Evolutionary conservation across 1,284 basidiomycete species (phyloP).

Genomic region (Sphaerobolus stellatus): DNA sequence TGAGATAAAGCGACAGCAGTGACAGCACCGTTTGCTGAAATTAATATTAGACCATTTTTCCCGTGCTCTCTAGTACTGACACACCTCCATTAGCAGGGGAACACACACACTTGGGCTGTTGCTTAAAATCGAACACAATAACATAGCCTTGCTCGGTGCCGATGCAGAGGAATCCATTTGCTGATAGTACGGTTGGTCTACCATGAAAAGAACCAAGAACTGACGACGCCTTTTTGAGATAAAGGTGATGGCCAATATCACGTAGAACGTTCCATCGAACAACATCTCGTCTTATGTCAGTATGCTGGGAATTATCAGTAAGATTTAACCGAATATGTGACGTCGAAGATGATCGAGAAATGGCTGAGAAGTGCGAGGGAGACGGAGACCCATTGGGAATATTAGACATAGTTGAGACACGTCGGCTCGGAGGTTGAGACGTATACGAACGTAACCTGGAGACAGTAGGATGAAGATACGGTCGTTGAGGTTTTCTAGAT

Average conservation of each 20-base stretch:
- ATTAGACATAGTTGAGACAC: slow-evolving; percentile 48
- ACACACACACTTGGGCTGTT: slow-evolving; percentile 78
- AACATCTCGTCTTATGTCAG: slow-evolving; percentile 50
- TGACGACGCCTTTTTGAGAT: slow-evolving; percentile 58
- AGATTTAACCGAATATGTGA: slow-evolving; percentile 47
- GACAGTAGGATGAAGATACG: slow-evolving; percentile 73
- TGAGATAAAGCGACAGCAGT: slow-evolving; percentile 89
- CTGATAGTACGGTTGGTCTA: slow-evolving; percentile 77
- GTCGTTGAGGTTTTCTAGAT: slow-evolving; percentile 40
- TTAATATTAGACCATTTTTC: slow-evolving; percentile 35
- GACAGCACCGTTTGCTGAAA: slow-evolving; percentile 70
- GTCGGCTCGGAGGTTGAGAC: slow-evolving; percentile 48
- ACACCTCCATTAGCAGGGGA: slow-evolving; percentile 66
- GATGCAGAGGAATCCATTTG: slow-evolving; percentile 87
- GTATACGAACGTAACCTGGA: slow-evolving; percentile 78
- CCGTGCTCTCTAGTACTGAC: slow-evolving; percentile 6
- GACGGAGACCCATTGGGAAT: slow-evolving; percentile 49
- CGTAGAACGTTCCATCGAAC: slow-evolving; percentile 81
- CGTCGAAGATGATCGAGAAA: slow-evolving; percentile 66
- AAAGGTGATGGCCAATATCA: slow-evolving; percentile 55
- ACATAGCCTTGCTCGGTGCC: slow-evolving; percentile 81
- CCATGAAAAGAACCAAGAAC: slow-evolving; percentile 61
- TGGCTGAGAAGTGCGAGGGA: slow-evolving; percentile 66
- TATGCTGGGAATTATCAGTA: slow-evolving; percentile 24
- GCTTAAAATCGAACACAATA: slow-evolving; percentile 88